Conservation (phyloP, 1,284 basidiomycete species). For the Cutaneotrichosporon curvatum region DNA sequence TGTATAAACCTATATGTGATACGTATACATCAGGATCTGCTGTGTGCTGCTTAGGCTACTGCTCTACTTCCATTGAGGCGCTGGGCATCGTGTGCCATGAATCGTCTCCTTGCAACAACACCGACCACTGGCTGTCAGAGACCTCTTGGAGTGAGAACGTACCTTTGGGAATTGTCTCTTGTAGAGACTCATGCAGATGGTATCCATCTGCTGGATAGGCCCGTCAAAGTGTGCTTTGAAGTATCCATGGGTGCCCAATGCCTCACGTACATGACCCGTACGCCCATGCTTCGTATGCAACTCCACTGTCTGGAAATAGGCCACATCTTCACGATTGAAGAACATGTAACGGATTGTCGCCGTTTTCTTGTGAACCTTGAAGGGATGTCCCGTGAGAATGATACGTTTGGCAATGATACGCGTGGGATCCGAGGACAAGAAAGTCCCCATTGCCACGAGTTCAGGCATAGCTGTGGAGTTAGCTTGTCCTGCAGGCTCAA, state of each 20-base stretch:
- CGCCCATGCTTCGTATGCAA: slow-evolving; percentile 88
- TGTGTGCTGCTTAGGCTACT: no score
- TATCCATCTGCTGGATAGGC: slow-evolving; percentile 92
- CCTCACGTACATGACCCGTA: slow-evolving; percentile 84
- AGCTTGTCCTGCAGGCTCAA: no score
- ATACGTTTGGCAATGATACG: slow-evolving; percentile 88
- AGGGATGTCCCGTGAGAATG: slow-evolving; percentile 89
- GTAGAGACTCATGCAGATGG: slow-evolving; percentile 82
- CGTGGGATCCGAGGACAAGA: slow-evolving; percentile 82
- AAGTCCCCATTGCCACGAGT: slow-evolving; percentile 83
- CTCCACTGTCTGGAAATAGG: slow-evolving; percentile 89
- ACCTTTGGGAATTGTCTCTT: slow-evolving; percentile 78
- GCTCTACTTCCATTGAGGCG: no score
- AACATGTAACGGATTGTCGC: slow-evolving; percentile 99
- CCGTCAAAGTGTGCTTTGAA: slow-evolving; percentile 97
- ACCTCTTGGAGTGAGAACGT: no score
- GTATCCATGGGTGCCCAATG: slow-evolving; percentile 96
- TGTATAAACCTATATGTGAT: no score
- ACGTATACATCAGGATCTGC: no score
- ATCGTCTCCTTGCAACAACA: no score
- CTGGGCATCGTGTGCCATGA: no score
- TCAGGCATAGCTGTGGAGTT: slow-evolving; percentile 59
- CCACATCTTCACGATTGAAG: slow-evolving; percentile 86
- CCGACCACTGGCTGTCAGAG: no score
- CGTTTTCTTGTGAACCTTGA: slow-evolving; percentile 96